Conservation (phyloP, 2,329 filamentous ascomycete genomes). For the Hypoxylon sp. region DNA sequence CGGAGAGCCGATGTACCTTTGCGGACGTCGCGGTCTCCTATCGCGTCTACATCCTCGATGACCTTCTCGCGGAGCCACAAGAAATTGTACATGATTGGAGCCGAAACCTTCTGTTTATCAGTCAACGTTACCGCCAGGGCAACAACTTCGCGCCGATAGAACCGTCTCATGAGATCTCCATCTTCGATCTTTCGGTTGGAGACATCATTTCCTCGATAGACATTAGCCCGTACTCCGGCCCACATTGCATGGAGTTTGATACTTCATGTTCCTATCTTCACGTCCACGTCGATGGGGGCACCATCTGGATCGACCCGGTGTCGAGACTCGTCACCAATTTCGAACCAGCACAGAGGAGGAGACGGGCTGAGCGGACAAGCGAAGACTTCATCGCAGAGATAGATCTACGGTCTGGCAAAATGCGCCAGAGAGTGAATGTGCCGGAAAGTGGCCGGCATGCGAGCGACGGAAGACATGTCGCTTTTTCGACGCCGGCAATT, state of each 20-base stretch:
- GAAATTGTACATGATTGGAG: constrained; percentile 46
- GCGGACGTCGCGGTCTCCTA: constrained; percentile 45
- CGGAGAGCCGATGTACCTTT: constrained; percentile 39
- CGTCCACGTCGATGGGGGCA: constrained; percentile 42
- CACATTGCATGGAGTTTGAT: constrained; percentile 45
- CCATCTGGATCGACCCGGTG: constrained; percentile 43
- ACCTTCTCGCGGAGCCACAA: constrained; percentile 47
- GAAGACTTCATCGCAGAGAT: constrained; percentile 48
- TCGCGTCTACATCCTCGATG: constrained; percentile 46
- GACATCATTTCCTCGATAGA: constrained; percentile 38
- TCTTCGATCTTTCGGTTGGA: constrained; percentile 41
- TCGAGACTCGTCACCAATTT: constrained; percentile 38
- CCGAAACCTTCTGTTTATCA: constrained; percentile 44
- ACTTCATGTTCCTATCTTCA: constrained; percentile 41
- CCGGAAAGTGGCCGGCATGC: constrained; percentile 40
- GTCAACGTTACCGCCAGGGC: constrained; percentile 44
- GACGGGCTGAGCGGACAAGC: constrained; percentile 21
- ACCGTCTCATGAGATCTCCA: constrained; percentile 39
- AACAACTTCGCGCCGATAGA: constrained; percentile 45
- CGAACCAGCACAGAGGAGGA: constrained; percentile 28
- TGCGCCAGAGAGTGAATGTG: constrained; percentile 45
- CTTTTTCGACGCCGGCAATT: constrained; percentile 45
- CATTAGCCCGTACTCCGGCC: constrained; percentile 42
- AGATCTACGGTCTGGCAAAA: constrained; percentile 45
- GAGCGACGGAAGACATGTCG: constrained; percentile 41